Conservation (phyloP, 73 alveolate genomes). For the Blepharisma japonicum region DNA sequence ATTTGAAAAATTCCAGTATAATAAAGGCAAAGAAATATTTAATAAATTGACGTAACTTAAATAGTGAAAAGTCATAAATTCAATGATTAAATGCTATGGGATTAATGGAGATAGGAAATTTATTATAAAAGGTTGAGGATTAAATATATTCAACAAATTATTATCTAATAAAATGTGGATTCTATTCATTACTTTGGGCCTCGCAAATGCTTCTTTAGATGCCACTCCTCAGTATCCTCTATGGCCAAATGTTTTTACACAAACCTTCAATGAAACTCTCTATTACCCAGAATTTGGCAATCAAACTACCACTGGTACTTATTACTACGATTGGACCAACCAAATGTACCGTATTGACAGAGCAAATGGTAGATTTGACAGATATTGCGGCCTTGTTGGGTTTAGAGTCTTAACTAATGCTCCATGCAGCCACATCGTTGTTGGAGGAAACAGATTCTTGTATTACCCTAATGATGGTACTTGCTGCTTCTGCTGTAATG, state of each 20-base stretch:
- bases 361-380: conserved; percentile 53
- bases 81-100: too few species aligned
- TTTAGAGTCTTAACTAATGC: background rate
- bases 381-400: conserved; percentile 45
- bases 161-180: too few species aligned
- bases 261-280: background rate
- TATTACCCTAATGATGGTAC: conserved; percentile 43
- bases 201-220: too few species aligned
- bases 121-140: too few species aligned
- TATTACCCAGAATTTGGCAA: background rate
- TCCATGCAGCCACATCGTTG: background rate
- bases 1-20: too few species aligned
- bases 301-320: background rate
- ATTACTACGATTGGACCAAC: conserved; percentile 31
- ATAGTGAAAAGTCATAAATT: too few species aligned
- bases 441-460: conserved; percentile 44
- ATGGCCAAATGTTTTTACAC: background rate
- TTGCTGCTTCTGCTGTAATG: conserved; percentile 56
- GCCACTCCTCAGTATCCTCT: background rate
- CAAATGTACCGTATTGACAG: conserved; percentile 38
- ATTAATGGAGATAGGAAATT: too few species aligned
- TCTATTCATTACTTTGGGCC: too few species aligned
- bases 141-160: too few species aligned
- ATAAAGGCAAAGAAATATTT: too few species aligned
- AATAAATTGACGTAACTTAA: too few species aligned